Evolutionary conservation across 2,329 filamentous ascomycete genomes (phyloP).

Genomic region (Tolypocladium amazonense): DNA sequence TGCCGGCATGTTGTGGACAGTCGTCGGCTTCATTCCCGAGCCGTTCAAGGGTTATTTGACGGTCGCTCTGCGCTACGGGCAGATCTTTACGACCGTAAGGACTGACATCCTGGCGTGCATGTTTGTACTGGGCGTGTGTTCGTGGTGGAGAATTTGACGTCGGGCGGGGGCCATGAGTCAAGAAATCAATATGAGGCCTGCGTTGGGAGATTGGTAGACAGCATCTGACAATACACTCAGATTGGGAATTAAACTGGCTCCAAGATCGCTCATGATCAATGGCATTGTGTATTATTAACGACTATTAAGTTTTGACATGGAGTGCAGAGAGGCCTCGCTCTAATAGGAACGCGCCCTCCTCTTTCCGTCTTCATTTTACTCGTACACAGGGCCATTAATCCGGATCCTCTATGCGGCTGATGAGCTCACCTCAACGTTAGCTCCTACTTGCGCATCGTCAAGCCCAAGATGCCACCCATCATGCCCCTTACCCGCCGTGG

Average conservation of each 20-base stretch:
- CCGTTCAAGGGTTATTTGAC: constrained; percentile 51
- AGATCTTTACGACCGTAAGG: constrained; percentile 62
- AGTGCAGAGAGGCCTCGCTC: background rate
- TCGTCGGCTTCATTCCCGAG: constrained; percentile 55
- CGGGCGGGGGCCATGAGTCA: background rate
- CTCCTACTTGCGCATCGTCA: constrained; percentile 30
- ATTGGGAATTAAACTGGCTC: background rate
- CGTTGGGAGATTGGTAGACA: background rate
- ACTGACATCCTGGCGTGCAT: constrained; percentile 65
- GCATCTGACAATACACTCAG: background rate
- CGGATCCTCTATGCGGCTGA: background rate
- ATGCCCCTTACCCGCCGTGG: constrained; percentile 55
- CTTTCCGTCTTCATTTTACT: background rate
- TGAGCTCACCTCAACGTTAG: background rate
- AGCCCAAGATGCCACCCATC: constrained; percentile 48
- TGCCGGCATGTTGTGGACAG: constrained; percentile 51
- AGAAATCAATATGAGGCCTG: background rate
- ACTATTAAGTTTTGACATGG: background rate
- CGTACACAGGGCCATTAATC: background rate
- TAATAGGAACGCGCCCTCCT: background rate
- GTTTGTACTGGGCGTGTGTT: constrained; percentile 58
- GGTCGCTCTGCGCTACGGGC: constrained; percentile 52
- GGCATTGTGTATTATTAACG: background rate
- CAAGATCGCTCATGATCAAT: background rate
- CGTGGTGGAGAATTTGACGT: constrained; percentile 27